Conservation (phyloP, 768 basidiomycete species). For the Lentinula detonsa region DNA sequence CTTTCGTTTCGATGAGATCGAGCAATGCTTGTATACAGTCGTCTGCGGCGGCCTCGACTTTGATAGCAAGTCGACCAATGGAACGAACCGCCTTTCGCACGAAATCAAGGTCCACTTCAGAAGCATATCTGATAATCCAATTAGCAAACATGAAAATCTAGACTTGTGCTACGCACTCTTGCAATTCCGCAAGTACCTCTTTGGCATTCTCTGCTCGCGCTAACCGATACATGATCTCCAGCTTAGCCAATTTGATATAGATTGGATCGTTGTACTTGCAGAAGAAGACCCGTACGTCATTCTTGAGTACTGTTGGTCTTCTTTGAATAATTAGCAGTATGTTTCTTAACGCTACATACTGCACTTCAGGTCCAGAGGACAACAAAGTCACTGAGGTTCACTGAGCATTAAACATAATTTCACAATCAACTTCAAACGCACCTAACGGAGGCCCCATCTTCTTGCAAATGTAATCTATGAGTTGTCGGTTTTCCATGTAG, state of each 20-base stretch:
- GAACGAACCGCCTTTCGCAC: slow-evolving; percentile 97
- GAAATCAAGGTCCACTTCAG: slow-evolving; percentile 97
- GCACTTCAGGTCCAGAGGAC: slow-evolving; percentile 96
- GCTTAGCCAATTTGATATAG: slow-evolving; percentile 95
- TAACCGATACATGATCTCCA: slow-evolving; percentile 98
- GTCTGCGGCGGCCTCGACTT: slow-evolving; percentile 86
- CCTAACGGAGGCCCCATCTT: slow-evolving; percentile 99
- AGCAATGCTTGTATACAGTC: slow-evolving; percentile 85
- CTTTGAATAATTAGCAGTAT: slow-evolving; percentile 97
- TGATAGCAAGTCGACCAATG: slow-evolving; percentile 97
- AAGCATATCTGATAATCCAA: slow-evolving; percentile 75
- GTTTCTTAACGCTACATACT: slow-evolving; percentile 95
- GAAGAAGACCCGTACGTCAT: slow-evolving; percentile 98
- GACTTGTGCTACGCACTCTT: slow-evolving; percentile 54
- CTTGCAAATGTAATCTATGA: slow-evolving; percentile 88
- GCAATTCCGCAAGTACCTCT: slow-evolving; percentile 90
- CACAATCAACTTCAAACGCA: slow-evolving; percentile 21
- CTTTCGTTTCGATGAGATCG: slow-evolving; percentile 84
- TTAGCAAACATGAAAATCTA: neutral
- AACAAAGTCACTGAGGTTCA: slow-evolving; percentile 72
- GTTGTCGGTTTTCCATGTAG: slow-evolving; percentile 87
- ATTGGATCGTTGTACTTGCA: slow-evolving; percentile 99
- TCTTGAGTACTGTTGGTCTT: slow-evolving; percentile 84
- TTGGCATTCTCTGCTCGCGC: slow-evolving; percentile 91
- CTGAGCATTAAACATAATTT: neutral